Evolutionary conservation across 1,284 basidiomycete genomes (phyloP), one percentile per base, ranked within the genome.

Genomic region (Xerocomus alliaceus): DNA sequence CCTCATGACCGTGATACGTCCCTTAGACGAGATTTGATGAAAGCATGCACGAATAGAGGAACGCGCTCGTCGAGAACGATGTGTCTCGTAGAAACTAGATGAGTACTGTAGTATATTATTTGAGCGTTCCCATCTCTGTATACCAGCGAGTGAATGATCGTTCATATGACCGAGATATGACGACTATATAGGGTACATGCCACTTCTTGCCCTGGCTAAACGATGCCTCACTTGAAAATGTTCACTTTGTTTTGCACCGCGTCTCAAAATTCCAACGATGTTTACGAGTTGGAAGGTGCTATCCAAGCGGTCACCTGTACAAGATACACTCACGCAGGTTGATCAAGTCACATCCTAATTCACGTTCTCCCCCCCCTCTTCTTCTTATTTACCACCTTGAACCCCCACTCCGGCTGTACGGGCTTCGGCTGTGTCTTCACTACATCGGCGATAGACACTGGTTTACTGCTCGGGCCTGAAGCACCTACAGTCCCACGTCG

Each of bases 311-410:
- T 41, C 41, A 55, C 70, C 60, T 44, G 42, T 63, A 66, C 61
- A 62, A 55, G 48, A 61, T 58, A 70, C 56, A 58, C 29, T 50
- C 55, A 44, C 47, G n/a, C 46, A 35, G 31, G 41, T 22, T 34
- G 47, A 44, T 56, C 39, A 35, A 24, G 45, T 24, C 35, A 56
- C 41, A 28, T 39, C 28, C 52, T 54, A 32, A 34, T 29, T 64
- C 53, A 84, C 32, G 78, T 65, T 54, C 80, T 77, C 13, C 85
- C 84, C n/a, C 91, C 88, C 81, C 93, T 94, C 80, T 91, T 93
- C 83, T 95, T 95, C 81, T 94, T 93, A 77, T 94, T 95, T 55
- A 95, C 93, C 18, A 95, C 91, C 79, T 94, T 95, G 83, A 94
- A 95, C 7, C 87, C 88, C 86, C 92, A 91, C 74, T 95, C 94